These are phyloP conservation scores for Coemansia sp. DNA, from an alignment of 192 early-diverging fungal genomes.

Conservation along the genomic window DNA sequence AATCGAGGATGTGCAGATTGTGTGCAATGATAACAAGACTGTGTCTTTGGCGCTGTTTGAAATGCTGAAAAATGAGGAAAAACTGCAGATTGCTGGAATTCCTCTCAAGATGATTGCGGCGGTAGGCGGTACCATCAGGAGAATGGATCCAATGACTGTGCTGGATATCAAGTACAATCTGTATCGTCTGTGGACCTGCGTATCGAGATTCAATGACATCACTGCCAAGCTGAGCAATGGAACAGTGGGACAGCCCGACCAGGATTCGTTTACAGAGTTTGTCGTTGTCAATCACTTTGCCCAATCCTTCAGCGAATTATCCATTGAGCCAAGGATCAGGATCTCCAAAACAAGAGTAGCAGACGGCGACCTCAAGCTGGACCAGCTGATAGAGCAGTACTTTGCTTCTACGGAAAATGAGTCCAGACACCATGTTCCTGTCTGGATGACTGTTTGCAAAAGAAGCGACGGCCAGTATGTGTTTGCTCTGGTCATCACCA, in stretches of 20 bases:
- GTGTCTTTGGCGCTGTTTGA: slow-evolving; percentile 36
- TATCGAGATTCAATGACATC: slow-evolving; percentile 16
- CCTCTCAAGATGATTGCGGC: slow-evolving; percentile 41
- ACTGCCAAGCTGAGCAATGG: slow-evolving; percentile 7
- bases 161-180: slow-evolving; percentile 41
- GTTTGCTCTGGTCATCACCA: slow-evolving; percentile 28
- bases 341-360: slow-evolving; percentile 29
- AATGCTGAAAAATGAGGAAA: slow-evolving; percentile 40
- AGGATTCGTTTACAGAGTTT: slow-evolving; percentile 35
- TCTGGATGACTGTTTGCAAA: slow-evolving; percentile 27
- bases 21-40: slow-evolving; percentile 20
- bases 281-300: slow-evolving; percentile 35
- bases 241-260: background rate
- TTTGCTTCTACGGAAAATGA: slow-evolving; percentile 32
- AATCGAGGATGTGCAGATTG: slow-evolving; percentile 9
- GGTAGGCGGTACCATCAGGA: slow-evolving; percentile 34
- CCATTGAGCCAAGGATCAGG: slow-evolving; percentile 36
- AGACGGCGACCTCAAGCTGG: background rate
- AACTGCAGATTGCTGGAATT: slow-evolving; percentile 38
- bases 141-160: background rate
- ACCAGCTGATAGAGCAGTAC: slow-evolving; percentile 26
- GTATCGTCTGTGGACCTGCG: slow-evolving; percentile 51
- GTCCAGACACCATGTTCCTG: slow-evolving; percentile 22
- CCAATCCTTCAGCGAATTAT: slow-evolving; percentile 17
- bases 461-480: slow-evolving; percentile 28